A percentile compares a stretch with the other conserved stretches of the same genome.
Evolutionary conservation across 2,329 filamentous ascomycete genomes (phyloP).

Genomic region (Epichloe bromicola): DNA sequence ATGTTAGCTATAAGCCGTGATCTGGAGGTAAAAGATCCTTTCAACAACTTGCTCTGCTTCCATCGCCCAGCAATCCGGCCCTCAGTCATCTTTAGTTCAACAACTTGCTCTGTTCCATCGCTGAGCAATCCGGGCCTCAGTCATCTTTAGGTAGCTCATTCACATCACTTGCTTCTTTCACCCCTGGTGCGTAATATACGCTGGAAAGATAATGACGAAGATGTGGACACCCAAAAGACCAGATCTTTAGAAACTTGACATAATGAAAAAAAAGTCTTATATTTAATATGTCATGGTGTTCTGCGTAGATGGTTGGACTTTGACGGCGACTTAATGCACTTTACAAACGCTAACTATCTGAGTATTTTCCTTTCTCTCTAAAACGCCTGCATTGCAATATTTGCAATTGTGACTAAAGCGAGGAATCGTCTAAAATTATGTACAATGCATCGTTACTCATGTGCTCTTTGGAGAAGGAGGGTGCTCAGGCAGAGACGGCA

Average conservation of each 20-base stretch:
- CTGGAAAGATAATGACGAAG: neutral
- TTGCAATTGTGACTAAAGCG: slow-evolving; percentile 6
- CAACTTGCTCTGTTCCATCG: neutral
- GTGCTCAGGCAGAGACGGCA: slow-evolving; percentile 19
- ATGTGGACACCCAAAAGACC: neutral
- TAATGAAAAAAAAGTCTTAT: neutral
- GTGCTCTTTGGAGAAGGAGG: slow-evolving; percentile 23
- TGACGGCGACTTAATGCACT: neutral
- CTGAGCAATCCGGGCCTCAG: neutral
- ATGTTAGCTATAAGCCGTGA: neutral
- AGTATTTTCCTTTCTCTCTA: neutral
- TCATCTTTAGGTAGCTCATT: neutral
- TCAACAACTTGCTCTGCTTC: neutral
- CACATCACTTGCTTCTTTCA: neutral
- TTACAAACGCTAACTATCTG: neutral
- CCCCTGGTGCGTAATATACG: neutral
- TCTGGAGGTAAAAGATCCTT: neutral
- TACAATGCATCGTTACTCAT: slow-evolving; percentile 7
- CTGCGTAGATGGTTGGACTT: neutral
- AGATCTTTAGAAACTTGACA: neutral
- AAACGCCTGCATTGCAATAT: neutral
- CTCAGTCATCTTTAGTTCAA: no score
- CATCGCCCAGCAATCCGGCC: neutral
- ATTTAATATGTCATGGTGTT: neutral
- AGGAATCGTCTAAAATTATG: neutral